Evolutionary conservation across 1,139 yeast species (phyloP), one percentile per base, ranked within the genome.

Genomic region (Sugiyamaella sp.): DNA sequence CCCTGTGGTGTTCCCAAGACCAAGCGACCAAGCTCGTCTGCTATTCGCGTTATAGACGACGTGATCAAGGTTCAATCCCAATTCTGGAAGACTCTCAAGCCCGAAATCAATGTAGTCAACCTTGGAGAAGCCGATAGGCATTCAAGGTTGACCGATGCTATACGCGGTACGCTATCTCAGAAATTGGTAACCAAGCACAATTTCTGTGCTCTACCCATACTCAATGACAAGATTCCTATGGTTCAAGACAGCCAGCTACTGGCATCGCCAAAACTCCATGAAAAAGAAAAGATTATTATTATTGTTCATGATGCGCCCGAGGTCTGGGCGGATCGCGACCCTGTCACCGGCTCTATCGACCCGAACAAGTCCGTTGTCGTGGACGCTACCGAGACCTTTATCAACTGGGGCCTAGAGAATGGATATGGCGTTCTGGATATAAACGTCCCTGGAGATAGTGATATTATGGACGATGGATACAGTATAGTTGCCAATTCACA

Each of bases 251-350:
- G 78, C 77, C 84, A 88, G 54, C 80, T 91, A 10, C 69, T 91
- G 50, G 88, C 95, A 27, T 82, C 96, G 16, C 86, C 90, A 4
- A 81, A 84, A 58, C 79, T 91, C 21, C 84, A 84, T 67, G 78
- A 81, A 10, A 75, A 84, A 46, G 79, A 81, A 19, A 81, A 86
- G 5, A 71, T 91, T 6, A 74, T 90, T 14, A 75, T 93, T 14
- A 71, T 89, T 6, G 82, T 91, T 12, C 98, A 91, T 69, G 98
- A 91, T 64, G 90, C 98, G 1, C 91, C 97, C 1, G 95, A 90
- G 58, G 79, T 93, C 5, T 90, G 97, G 96, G 96, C 96, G 1
- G 82, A 86, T 59, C 74, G 85, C 27, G 90, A 90, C 66, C 90
- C 96, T 0, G 72, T 85, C 4, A 80, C 86, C 22, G 98, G 98